Conservation (phyloP, 441 rosid genomes). For the Melastoma candidum region DNA sequence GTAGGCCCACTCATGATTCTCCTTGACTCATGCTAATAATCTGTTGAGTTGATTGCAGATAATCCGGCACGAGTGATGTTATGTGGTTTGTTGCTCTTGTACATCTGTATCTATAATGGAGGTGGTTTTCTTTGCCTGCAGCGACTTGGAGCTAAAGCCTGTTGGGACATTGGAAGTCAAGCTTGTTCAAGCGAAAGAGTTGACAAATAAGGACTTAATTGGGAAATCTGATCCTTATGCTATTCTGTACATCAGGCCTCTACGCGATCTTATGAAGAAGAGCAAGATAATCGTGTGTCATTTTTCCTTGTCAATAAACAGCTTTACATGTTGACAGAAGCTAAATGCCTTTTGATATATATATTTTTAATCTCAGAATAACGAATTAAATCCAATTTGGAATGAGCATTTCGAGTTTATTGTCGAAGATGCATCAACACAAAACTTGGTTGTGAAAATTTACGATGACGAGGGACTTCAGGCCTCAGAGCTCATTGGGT, state of each 20-base stretch:
- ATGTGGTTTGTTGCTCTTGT: too few relatives aligned
- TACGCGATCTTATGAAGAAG: conserved; percentile 55
- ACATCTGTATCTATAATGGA: too few relatives aligned
- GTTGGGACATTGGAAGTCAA: conserved; percentile 88
- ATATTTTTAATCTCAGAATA: conserved; percentile 34
- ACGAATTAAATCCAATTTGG: conserved; percentile 86
- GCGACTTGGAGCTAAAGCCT: conserved; percentile 89
- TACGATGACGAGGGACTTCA: conserved; percentile 87
- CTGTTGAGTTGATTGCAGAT: background rate
- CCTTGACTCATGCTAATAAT: background rate
- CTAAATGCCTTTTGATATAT: background rate
- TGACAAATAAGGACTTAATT: conserved; percentile 78
- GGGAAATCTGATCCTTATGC: conserved; percentile 99
- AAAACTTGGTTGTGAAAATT: conserved; percentile 63
- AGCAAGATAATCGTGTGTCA: conserved; percentile 74
- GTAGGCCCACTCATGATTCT: background rate
- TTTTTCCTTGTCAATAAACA: background rate
- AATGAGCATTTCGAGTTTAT: conserved; percentile 84
- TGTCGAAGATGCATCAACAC: conserved; percentile 79
- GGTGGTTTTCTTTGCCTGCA: conserved; percentile 20
- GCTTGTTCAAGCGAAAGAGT: conserved; percentile 89
- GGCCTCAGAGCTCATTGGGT: conserved; percentile 72
- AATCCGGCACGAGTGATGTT: too few relatives aligned
- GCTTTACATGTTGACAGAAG: background rate
- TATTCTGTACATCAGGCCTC: conserved; percentile 61